Evolutionary conservation across 495 filamentous ascomycete genomes (phyloP).

Genomic region (Penicillium mononematosum): DNA sequence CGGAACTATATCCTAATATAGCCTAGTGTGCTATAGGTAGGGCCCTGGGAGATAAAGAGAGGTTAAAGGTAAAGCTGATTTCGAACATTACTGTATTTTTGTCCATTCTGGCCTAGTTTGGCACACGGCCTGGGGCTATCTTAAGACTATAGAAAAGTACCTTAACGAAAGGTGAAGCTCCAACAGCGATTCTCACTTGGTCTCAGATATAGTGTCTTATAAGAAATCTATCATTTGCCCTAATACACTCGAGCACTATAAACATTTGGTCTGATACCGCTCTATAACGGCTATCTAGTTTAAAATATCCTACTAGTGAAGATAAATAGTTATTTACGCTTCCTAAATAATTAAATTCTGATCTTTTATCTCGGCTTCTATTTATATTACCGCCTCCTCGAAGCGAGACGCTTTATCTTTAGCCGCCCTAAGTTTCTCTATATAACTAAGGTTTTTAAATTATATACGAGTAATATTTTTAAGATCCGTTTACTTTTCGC

Average conservation of each 20-base stretch:
- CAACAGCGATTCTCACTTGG: not conserved
- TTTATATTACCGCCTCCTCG: not conserved
- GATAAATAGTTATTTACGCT: slow-evolving; percentile 6
- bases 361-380: slow-evolving; percentile 2
- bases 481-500: not conserved
- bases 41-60: too few species aligned
- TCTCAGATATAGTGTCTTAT: not conserved
- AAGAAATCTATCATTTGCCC: slow-evolving; percentile 8
- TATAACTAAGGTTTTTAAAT: not conserved
- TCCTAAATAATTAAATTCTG: slow-evolving; percentile 4
- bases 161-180: too few species aligned
- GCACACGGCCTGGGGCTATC: too few species aligned
- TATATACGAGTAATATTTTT: not conserved
- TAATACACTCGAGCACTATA: not conserved
- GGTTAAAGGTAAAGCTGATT: too few species aligned
- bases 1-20: too few species aligned
- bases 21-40: too few species aligned
- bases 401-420: not conserved
- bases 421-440: not conserved
- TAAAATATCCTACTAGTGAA: slow-evolving; percentile 6
- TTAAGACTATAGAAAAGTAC: too few species aligned
- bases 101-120: too few species aligned
- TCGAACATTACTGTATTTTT: too few species aligned
- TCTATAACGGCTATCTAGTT: slow-evolving; percentile 4
- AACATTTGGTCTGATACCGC: slow-evolving; percentile 9